Conservation (phyloP, 257 asterid species). For the Voacanga thouarsii region DNA sequence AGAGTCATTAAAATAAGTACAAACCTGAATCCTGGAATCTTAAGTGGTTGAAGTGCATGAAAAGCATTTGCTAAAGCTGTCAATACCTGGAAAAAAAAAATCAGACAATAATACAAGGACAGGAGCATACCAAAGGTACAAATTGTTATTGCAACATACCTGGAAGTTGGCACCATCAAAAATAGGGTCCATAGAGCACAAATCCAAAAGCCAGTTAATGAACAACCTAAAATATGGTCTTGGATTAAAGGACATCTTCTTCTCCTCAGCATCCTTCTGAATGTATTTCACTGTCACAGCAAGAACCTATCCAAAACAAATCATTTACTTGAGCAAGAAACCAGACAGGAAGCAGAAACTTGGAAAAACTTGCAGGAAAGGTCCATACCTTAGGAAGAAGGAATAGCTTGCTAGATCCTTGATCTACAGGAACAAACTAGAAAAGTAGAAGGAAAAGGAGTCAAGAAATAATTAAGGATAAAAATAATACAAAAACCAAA, state of each 20-base stretch:
- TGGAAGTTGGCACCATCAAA: conserved; percentile 94
- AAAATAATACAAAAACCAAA: conserved; percentile 1
- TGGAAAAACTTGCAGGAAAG: conserved; percentile 6
- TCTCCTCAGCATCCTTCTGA: conserved; percentile 82
- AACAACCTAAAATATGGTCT: conserved; percentile 92
- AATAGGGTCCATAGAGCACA: conserved; percentile 84
- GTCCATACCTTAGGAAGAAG: conserved; percentile 80
- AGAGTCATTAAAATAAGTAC: conserved; percentile 7
- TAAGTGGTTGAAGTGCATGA: conserved; percentile 95
- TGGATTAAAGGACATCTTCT: conserved; percentile 64
- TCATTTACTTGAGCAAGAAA: conserved; percentile 4
- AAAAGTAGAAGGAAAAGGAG: conserved; percentile 22
- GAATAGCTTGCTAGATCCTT: conserved; percentile 63
- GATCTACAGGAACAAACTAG: conserved; percentile 81
- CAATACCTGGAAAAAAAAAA: conserved; percentile 52
- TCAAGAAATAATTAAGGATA: conserved; percentile 11
- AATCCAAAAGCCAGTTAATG: conserved; percentile 86
- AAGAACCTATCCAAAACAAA: conserved; percentile 57
- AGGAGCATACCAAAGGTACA: not conserved
- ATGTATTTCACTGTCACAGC: conserved; percentile 75
- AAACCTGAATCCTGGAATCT: conserved; percentile 94
- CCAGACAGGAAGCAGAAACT: conserved; percentile 14
- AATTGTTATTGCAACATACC: conserved; percentile 35
- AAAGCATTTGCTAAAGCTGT: conserved; percentile 84
- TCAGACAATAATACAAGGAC: not conserved